phyloP scores from a whole-genome alignment of 2,329 filamentous ascomycete species.

The Aspergillus candidus region DNA sequence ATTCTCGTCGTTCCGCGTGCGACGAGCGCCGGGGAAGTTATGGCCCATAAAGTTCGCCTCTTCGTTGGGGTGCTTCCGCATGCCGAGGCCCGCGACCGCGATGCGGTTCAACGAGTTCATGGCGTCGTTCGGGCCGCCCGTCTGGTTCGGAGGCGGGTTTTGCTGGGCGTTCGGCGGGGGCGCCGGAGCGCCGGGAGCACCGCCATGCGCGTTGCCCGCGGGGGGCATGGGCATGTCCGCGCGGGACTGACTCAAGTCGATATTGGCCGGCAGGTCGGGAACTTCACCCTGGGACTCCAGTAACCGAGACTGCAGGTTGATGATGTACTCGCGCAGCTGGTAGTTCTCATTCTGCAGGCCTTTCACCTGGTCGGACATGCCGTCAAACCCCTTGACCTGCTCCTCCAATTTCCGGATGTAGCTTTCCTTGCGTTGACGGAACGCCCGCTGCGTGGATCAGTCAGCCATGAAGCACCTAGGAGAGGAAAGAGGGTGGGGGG shows the following conservation, averaged over 20 bases:
- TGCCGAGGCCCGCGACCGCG: constrained; percentile 38
- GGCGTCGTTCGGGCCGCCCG: constrained; percentile 28
- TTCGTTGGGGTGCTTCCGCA: constrained; percentile 38
- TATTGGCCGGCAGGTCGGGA: constrained; percentile 73
- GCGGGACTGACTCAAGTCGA: constrained; percentile 60
- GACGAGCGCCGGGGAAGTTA: constrained; percentile 26
- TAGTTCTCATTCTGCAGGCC: constrained; percentile 84
- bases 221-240: constrained; percentile 29
- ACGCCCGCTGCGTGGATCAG: constrained; percentile 64
- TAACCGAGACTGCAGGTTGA: constrained; percentile 79
- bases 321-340: constrained; percentile 83
- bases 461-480: neutral
- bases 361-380: constrained; percentile 72
- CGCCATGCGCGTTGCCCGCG: constrained; percentile 16
- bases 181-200: constrained; percentile 17
- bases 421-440: constrained; percentile 93
- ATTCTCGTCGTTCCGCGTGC: constrained; percentile 25
- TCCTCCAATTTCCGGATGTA: constrained; percentile 98
- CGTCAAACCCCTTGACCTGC: constrained; percentile 74
- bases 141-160: constrained; percentile 23
- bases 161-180: constrained; percentile 20
- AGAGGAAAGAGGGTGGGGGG: neutral
- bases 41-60: constrained; percentile 31
- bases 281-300: constrained; percentile 78
- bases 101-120: constrained; percentile 40